Evolutionary conservation across 1,139 yeast genomes (phyloP).

Genomic region (Debaryomyces coudertii): DNA sequence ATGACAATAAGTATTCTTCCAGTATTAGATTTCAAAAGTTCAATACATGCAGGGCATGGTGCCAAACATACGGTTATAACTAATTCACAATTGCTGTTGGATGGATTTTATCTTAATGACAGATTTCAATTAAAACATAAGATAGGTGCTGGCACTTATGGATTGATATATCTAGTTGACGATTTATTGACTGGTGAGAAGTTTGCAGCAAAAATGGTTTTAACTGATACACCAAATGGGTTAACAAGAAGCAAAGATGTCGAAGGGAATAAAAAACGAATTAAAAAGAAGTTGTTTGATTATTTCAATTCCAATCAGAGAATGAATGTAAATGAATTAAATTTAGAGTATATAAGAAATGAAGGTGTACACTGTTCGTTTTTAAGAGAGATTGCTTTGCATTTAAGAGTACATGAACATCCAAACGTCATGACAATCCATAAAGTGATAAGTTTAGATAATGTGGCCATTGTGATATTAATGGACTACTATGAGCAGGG

Average conservation of each 20-base stretch:
- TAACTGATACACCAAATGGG: conserved; percentile 44
- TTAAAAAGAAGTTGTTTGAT: conserved; percentile 32
- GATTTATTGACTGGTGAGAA: conserved; percentile 52
- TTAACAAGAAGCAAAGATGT: conserved; percentile 27
- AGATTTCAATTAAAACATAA: conserved; percentile 45
- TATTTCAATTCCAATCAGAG: conserved; percentile 30
- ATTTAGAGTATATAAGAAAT: conserved; percentile 45
- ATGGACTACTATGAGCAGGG: conserved; percentile 87
- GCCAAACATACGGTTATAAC: conserved; percentile 12
- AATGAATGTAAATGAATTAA: conserved; percentile 30
- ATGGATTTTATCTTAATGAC: conserved; percentile 26
- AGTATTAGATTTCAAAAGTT: conserved; percentile 16
- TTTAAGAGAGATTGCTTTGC: conserved; percentile 71
- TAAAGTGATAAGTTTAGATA: conserved; percentile 62
- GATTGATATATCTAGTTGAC: conserved; percentile 74
- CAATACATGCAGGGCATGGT: conserved; percentile 9
- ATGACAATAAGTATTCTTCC: conserved; percentile 25
- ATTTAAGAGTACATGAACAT: conserved; percentile 73
- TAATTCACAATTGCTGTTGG: conserved; percentile 21
- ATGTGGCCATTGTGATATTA: conserved; percentile 63
- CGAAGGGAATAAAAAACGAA: conserved; percentile 33
- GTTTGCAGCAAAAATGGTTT: conserved; percentile 75
- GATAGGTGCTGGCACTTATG: conserved; percentile 91
- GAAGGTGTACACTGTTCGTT: conserved; percentile 50
- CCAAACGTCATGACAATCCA: conserved; percentile 77